These are phyloP conservation scores for Yamadazyma endophytica DNA, from an alignment of 805 yeast genomes.

Conservation along the genomic window DNA sequence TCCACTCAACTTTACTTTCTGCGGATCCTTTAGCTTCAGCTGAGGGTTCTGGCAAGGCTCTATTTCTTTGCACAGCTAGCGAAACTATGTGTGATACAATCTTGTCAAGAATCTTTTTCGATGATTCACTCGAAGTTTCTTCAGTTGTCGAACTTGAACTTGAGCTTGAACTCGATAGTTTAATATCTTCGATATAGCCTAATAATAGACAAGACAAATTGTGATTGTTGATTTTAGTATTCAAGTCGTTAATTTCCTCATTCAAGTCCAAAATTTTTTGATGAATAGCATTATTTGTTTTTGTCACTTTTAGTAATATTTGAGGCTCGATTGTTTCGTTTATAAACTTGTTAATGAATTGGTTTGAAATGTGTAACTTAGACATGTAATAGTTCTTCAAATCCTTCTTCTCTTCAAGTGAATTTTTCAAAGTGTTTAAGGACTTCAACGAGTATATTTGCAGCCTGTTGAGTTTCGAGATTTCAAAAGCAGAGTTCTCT, in stretches of 20 bases:
- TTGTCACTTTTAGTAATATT: constrained; percentile 26
- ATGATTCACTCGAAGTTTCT: not conserved
- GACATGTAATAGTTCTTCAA: constrained; percentile 25
- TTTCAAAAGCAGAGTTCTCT: constrained; percentile 42
- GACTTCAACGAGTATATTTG: constrained; percentile 28
- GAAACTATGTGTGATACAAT: constrained; percentile 46
- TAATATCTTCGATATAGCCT: constrained; percentile 45
- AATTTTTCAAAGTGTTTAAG: constrained; percentile 23
- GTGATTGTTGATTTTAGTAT: constrained; percentile 32
- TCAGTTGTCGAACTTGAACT: constrained; percentile 1
- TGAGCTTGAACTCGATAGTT: constrained; percentile 13
- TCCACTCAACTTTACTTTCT: constrained; percentile 30
- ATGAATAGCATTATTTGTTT: constrained; percentile 29
- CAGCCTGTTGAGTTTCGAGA: constrained; percentile 28
- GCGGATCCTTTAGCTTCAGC: constrained; percentile 15
- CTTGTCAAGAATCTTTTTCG: constrained; percentile 31
- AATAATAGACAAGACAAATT: constrained; percentile 41
- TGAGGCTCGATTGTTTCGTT: constrained; percentile 19
- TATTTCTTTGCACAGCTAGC: constrained; percentile 39
- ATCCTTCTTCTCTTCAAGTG: constrained; percentile 26
- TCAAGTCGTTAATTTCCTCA: constrained; percentile 26
- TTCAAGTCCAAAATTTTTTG: constrained; percentile 20
- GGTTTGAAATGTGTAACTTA: constrained; percentile 28
- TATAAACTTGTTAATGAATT: constrained; percentile 27
- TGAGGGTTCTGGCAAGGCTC: constrained; percentile 35